Base-by-base conservation (phyloP, 495 filamentous ascomycete genomes). In the Stereocaulon alpinum region DNA sequence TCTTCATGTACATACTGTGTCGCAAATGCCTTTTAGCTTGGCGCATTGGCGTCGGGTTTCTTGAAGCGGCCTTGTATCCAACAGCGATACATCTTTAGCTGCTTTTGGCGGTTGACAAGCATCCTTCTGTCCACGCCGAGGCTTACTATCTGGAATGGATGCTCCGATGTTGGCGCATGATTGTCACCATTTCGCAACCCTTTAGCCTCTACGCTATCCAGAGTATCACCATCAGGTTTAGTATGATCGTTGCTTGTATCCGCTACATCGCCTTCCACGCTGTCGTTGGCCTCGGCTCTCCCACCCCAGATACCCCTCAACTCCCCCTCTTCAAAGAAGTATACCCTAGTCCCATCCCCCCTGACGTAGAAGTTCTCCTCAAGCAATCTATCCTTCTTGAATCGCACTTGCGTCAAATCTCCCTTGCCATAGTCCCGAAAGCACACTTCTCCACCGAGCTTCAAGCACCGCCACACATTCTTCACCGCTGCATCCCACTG, bases 31-130 rank as follows among this genome's bases (percentile, higher is more conserved):
- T 10, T 27, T 60, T 6, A 61, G 27, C 37, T 24, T 18, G 18
- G 45, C 18, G 18, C 5, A 42, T 7, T 68, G 18, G n/a, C 3
- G 32, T 56, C 15, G 40, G 81, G 80, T 72, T 96, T 98, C 60
- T 71, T 76, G 70, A 97, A 96, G 14, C 84, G 83, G 22, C 88
- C 94, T 70, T 98, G 93, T 70, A 97, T 85, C 93, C 93, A 80
- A 75, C 91, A 96, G 45, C 93, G 84, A 73, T 96, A 96, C 93
- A 98, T 98, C 74, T 97, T 97, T 10, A 96, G 72, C 71, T 89
- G 85, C 63, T 82, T 83, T 58, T 88, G 86, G 45, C 93, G 84
- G 69, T 98, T 98, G 57, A 98, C 91, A 49, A 98, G 76, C 74
- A 98, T 75, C 60, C 94, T 80, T 61, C 87, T 80, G 67, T 98